Conservation (phyloP, 208 protist genomes). For the Crithidia expoeki region DNA sequence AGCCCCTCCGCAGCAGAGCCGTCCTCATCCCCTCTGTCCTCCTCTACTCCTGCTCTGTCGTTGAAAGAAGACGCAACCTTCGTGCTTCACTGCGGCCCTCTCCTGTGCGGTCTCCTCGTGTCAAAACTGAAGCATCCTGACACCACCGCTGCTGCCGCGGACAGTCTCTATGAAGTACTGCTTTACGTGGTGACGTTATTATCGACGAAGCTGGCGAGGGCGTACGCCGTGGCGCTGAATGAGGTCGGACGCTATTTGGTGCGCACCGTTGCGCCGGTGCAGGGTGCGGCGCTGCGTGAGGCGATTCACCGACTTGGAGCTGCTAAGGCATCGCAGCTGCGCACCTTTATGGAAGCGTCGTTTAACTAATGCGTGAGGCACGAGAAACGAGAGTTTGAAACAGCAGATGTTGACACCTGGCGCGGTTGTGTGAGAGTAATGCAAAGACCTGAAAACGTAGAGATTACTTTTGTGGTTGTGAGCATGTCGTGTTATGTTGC, state of each 20-base stretch:
- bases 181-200: conserved; percentile 44
- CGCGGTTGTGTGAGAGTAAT: conserved; percentile 1
- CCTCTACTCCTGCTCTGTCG: background rate
- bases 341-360: conserved; percentile 72
- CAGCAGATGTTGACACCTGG: background rate
- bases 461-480: too few relatives aligned
- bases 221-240: conserved; percentile 29
- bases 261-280: conserved; percentile 34
- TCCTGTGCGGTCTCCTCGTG: conserved; percentile 23
- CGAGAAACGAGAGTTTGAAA: background rate
- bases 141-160: conserved; percentile 7
- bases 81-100: conserved; percentile 22
- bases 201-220: conserved; percentile 2
- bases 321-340: conserved; percentile 45
- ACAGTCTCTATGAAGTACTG: conserved; percentile 24
- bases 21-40: background rate
- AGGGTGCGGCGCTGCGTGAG: conserved; percentile 40
- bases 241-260: conserved; percentile 45
- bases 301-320: conserved; percentile 56
- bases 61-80: background rate
- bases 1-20: background rate
- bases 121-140: conserved; percentile 7
- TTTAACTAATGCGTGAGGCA: conserved; percentile 7
- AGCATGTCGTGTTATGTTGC: too few relatives aligned
- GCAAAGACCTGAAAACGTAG: too few relatives aligned